Evolutionary conservation across 164 flowering plant genomes (phyloP).

Genomic region (Tetracentron sinense): DNA sequence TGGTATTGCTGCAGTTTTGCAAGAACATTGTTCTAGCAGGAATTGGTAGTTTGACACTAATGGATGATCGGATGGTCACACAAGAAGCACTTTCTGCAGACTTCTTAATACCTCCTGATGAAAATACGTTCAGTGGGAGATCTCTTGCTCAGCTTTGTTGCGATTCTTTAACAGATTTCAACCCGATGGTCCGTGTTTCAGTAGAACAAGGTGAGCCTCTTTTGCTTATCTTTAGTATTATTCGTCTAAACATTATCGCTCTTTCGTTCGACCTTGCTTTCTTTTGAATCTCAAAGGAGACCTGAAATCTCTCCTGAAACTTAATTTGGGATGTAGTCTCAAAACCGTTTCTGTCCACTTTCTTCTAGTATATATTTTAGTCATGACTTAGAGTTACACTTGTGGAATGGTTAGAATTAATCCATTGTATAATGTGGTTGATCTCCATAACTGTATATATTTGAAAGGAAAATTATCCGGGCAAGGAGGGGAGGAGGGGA

Average conservation of each 20-base stretch:
- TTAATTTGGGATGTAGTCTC: too few species aligned
- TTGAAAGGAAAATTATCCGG: too few species aligned
- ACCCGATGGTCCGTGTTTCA: slow-evolving; percentile 88
- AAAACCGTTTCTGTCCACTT: too few species aligned
- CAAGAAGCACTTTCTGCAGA: slow-evolving; percentile 64
- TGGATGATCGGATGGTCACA: slow-evolving; percentile 69
- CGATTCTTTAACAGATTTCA: slow-evolving; percentile 82
- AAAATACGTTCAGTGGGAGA: slow-evolving; percentile 39
- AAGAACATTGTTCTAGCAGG: slow-evolving; percentile 96
- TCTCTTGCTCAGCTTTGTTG: slow-evolving; percentile 84
- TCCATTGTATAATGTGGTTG: too few species aligned
- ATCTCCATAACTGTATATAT: too few species aligned
- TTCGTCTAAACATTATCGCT: not conserved
- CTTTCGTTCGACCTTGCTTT: not conserved
- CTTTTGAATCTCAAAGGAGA: not conserved
- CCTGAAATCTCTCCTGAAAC: too few species aligned
- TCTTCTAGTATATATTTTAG: too few species aligned
- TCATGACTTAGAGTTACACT: too few species aligned
- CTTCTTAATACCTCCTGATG: slow-evolving; percentile 72
- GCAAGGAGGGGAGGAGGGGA: too few species aligned
- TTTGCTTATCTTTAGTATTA: not conserved
- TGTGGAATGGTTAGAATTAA: too few species aligned
- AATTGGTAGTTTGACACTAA: slow-evolving; percentile 84
- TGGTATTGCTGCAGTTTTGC: slow-evolving; percentile 64
- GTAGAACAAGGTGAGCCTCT: slow-evolving; percentile 63